Conservation (phyloP, 805 yeast species). For the Hanseniaspora thailandica region DNA sequence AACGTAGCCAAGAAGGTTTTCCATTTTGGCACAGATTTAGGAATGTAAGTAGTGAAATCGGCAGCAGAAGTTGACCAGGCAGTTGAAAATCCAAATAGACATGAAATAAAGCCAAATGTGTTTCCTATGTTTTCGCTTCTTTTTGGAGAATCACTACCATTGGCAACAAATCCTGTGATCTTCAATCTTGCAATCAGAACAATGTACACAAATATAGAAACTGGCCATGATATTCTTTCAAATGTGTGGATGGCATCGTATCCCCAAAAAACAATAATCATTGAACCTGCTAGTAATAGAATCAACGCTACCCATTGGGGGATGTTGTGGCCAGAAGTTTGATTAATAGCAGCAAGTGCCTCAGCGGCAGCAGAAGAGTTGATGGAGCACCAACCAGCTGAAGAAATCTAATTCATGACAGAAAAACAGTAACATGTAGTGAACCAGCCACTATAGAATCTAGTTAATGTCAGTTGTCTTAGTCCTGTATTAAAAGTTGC, state of each 20-base stretch:
- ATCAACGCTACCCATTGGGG: slow-evolving; percentile 91
- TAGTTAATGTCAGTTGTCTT: slow-evolving; percentile 74
- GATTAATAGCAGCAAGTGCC: slow-evolving; percentile 63
- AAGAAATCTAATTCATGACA: slow-evolving; percentile 63
- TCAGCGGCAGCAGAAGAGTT: slow-evolving; percentile 85
- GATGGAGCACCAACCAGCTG: slow-evolving; percentile 92
- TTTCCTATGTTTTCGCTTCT: slow-evolving; percentile 58
- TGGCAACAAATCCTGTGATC: slow-evolving; percentile 39
- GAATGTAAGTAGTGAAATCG: slow-evolving; percentile 84
- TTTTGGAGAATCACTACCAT: slow-evolving; percentile 39
- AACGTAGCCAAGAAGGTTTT: slow-evolving; percentile 54
- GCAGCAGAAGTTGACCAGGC: slow-evolving; percentile 93
- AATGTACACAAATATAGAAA: slow-evolving; percentile 59
- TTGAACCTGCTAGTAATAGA: slow-evolving; percentile 54
- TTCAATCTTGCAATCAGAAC: slow-evolving; percentile 63
- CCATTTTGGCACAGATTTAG: slow-evolving; percentile 44
- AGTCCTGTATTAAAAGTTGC: slow-evolving; percentile 80
- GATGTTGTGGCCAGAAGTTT: slow-evolving; percentile 31
- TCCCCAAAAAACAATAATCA: slow-evolving; percentile 72
- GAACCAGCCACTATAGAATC: slow-evolving; percentile 63
- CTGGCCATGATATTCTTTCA: slow-evolving; percentile 82
- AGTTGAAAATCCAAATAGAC: slow-evolving; percentile 77
- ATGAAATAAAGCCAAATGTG: slow-evolving; percentile 74
- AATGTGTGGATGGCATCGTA: slow-evolving; percentile 68
- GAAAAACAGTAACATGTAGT: slow-evolving; percentile 63